Conservation (phyloP, 1,284 basidiomycete species). For the Sanghuangporus baumii region DNA sequence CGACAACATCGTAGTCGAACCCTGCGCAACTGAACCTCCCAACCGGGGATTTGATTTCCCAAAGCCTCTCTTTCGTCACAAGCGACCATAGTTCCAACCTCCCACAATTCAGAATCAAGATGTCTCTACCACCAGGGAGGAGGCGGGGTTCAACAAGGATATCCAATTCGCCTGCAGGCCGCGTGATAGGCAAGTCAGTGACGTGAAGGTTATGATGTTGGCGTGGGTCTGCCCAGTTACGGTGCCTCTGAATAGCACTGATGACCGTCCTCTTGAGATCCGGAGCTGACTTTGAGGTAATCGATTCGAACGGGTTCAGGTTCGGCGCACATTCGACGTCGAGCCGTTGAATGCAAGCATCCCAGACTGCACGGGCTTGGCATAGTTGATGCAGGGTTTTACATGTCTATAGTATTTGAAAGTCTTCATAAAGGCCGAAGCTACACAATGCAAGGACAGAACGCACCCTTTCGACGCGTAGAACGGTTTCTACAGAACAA, state of each 20-base stretch:
- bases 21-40: neutral
- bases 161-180: neutral
- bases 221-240: neutral
- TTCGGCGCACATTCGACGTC: conserved; percentile 5
- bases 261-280: neutral
- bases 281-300: neutral
- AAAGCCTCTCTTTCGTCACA: neutral
- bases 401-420: neutral
- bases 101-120: conserved; percentile 1
- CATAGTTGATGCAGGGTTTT: neutral
- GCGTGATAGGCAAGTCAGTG: neutral
- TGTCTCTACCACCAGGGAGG: conserved; percentile 2
- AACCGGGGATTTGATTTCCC: neutral
- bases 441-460: neutral
- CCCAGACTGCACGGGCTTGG: neutral
- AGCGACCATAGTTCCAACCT: conserved; percentile 5
- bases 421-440: neutral
- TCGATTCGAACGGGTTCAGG: neutral
- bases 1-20: neutral
- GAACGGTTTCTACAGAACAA: neutral
- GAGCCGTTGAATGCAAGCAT: neutral
- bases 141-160: conserved; percentile 6
- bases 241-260: neutral
- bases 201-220: neutral
- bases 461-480: neutral